Evolutionary conservation across 2,329 filamentous ascomycete genomes (phyloP), one percentile per base, ranked within the genome.

Genomic region (Claviceps pazoutovae): DNA sequence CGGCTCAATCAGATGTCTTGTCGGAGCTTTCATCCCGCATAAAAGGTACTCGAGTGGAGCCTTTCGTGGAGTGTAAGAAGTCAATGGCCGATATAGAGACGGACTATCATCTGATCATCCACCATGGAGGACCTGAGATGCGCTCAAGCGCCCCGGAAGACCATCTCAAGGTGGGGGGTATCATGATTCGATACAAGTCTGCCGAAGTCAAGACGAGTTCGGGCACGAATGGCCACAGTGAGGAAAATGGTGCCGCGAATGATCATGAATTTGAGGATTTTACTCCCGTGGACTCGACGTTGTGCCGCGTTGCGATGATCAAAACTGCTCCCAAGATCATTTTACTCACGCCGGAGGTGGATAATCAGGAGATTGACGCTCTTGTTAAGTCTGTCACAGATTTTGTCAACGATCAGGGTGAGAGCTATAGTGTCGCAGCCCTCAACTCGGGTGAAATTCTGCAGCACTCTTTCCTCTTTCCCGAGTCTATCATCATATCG

Each of bases 401-500:
- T 19, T 19, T 30, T 11, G 30, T 38, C 17, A 38, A 38, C n/a
- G 30, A 16, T 3, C 38, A 36, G 4, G 39, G 46, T 7, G 37
- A 44, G 23, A 37, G 30, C 2, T 42, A 30, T 23, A 30, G 36
- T 16, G 39, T 53, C 21, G 41, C 17, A 17, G 49, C 38, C 9
- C 43, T 51, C 21, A 46, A 26, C 19, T 36, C 49, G 2, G 19
- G n/a, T 13, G 52, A 53, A 14, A 51, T 53, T n/a, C 46, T 53
- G n/a, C 23, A 51, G 14, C 16, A 49, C 2, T 38, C 49, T 8
- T 48, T 39, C 5, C 52, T 66, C 7, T 52, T 58, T 7, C 56
- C 56, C 36, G 62, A 60, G 17, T 53, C 52, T 9, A 54, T 69
- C 2, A 66, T 71, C 23, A 63, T 80, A 6, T 74, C 75, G 1